Evolutionary conservation across 2,329 filamentous ascomycete species (phyloP).

Genomic region (Trichoderma sp.): DNA sequence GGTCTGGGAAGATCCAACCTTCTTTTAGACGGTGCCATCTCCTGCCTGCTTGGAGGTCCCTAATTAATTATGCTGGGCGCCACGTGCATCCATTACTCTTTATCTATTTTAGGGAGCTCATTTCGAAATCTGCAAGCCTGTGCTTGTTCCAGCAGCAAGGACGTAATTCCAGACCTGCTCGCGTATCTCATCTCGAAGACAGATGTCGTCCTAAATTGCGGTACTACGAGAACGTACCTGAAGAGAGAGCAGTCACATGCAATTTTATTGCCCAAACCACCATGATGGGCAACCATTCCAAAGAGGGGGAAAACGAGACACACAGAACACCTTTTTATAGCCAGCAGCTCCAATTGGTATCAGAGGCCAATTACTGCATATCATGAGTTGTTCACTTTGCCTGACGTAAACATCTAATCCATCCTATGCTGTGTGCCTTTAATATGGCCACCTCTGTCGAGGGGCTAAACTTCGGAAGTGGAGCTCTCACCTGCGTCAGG

Average conservation of each 20-base stretch:
- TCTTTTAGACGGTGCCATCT: neutral
- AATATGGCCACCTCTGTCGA: neutral
- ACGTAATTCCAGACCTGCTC: constrained; percentile 1
- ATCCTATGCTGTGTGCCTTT: neutral
- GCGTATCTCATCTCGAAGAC: constrained; percentile 11
- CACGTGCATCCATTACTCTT: constrained; percentile 1
- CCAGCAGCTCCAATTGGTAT: neutral
- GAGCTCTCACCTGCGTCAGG: neutral
- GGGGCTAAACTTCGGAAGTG: constrained; percentile 17
- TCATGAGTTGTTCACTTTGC: neutral
- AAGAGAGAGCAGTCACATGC: neutral
- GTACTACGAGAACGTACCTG: neutral
- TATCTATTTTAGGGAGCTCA: constrained; percentile 5
- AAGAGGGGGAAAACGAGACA: neutral
- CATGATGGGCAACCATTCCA: neutral
- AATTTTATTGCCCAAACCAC: neutral
- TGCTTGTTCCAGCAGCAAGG: neutral
- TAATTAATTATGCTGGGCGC: neutral
- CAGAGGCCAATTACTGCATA: neutral
- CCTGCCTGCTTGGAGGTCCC: neutral
- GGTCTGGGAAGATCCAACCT: neutral
- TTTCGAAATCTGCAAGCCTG: neutral
- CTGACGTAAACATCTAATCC: neutral
- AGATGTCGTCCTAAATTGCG: neutral
- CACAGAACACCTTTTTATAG: neutral